Evolutionary conservation across 2,329 filamentous ascomycete genomes (phyloP).

Genomic region (Rhynchosporium agropyri): DNA sequence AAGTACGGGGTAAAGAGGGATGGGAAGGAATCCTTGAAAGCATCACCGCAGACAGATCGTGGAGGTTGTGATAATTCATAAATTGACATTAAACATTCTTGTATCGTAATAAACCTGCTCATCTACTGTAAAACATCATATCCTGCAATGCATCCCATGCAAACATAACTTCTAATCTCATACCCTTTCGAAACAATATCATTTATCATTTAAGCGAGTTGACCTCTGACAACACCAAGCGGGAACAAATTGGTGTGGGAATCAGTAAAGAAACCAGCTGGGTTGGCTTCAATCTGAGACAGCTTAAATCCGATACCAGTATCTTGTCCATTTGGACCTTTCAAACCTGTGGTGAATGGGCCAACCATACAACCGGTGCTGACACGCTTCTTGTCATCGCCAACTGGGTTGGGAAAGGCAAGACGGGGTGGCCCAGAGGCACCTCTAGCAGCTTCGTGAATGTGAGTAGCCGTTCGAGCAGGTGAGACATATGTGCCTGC

Average conservation of each 20-base stretch:
- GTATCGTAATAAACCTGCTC: background rate
- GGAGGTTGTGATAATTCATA: background rate
- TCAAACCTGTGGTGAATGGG: slow-evolving; percentile 49
- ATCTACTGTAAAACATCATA: background rate
- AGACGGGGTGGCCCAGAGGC: slow-evolving; percentile 50
- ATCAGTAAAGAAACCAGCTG: slow-evolving; percentile 53
- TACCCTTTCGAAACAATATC: background rate
- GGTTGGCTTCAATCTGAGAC: slow-evolving; percentile 51
- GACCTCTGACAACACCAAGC: slow-evolving; percentile 52
- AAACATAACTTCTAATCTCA: background rate
- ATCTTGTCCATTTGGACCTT: slow-evolving; percentile 47
- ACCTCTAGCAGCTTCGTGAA: slow-evolving; percentile 51
- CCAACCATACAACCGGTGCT: slow-evolving; percentile 42
- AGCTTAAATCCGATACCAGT: slow-evolving; percentile 51
- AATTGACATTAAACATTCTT: background rate
- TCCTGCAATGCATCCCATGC: background rate
- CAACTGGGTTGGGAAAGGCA: slow-evolving; percentile 50
- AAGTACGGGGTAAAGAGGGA: too few species aligned
- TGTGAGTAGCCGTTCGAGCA: slow-evolving; percentile 52
- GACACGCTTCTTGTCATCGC: slow-evolving; percentile 40
- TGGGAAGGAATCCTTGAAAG: too few species aligned
- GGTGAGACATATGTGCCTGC: slow-evolving; percentile 49
- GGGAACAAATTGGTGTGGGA: slow-evolving; percentile 48
- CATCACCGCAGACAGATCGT: background rate
- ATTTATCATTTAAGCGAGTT: slow-evolving; percentile 40